Conservation (phyloP, 2,329 filamentous ascomycete species). For the Scedosporium aurantiacum region DNA sequence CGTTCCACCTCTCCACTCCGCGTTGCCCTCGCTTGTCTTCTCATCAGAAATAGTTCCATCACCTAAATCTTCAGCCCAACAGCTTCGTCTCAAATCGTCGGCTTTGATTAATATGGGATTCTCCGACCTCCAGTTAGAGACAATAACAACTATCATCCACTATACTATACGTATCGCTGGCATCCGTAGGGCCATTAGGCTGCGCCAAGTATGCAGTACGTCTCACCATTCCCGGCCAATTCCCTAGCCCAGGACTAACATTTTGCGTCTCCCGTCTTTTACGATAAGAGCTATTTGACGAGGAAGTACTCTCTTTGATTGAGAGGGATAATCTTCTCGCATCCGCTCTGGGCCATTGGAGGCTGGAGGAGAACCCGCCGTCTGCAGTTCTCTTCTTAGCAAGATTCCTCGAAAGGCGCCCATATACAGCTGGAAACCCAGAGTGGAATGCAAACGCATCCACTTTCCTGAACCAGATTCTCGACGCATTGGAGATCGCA, state of each 20-base stretch:
- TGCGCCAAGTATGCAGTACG: not conserved
- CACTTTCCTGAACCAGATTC: not conserved
- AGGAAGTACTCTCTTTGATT: not conserved
- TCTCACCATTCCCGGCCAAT: not conserved
- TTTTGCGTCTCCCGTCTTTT: not conserved
- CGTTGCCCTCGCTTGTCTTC: too few relatives aligned
- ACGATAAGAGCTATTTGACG: not conserved
- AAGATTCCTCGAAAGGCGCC: not conserved
- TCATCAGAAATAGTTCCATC: too few relatives aligned
- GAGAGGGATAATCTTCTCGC: not conserved
- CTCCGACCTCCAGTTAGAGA: not conserved
- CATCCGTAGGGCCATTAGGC: not conserved
- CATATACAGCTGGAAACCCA: not conserved
- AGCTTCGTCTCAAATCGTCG: not conserved
- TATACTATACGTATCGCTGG: not conserved
- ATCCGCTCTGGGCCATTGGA: not conserved
- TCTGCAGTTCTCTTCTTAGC: not conserved
- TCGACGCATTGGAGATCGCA: not conserved
- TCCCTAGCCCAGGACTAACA: too few relatives aligned
- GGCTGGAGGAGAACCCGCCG: not conserved
- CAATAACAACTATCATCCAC: not conserved
- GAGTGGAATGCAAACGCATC: not conserved
- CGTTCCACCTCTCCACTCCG: too few relatives aligned
- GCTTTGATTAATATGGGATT: not conserved
- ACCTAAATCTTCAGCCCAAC: not conserved